Base-by-base conservation (phyloP, 2,329 filamentous ascomycete genomes). In the Aphanocladium album region DNA sequence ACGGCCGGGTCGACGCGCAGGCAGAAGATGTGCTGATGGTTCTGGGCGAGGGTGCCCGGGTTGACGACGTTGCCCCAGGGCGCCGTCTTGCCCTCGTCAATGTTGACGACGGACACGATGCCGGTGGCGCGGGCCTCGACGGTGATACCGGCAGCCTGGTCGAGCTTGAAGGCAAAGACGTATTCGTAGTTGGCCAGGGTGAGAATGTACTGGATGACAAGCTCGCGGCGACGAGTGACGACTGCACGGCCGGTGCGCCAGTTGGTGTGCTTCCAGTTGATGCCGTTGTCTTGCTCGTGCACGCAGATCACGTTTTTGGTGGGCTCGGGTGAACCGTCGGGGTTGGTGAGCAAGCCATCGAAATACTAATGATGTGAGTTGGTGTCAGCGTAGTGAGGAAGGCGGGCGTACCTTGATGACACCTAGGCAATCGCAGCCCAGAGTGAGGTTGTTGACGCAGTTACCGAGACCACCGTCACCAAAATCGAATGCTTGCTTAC, bases 401-500 rank as follows among this genome's bases (percentile, higher is more conserved):
- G 17, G 7, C 1, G 1, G 12, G 12, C 54, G 27, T 60, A 68
- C 70, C 65, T 73, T 74, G 69, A 89, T 89, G 1, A 83, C 77
- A 6, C 88, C 88, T 0, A 90, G 77, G 65, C 87, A 87, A 67
- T 89, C 87, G 61, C 87, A 89, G 8, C 87, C 87, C 1, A 89
- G 77, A 1, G 76, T 74, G 1, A 90, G 77, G 62, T 88, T 88
- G 70, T 90, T 90, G 21, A 86, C 84, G 54, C 80, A 84, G 63
- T 84, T 79, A 1, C 87, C 87, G 4, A 83, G 81, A 12, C 86
- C 87, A 27, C 83, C 85, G 60, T 89, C 85, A 1, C 88, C 88
- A 62, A 89, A 83, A 65, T 90, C 88, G 64, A 90, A 90, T 0
- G 87, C 88, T 17, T 84, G 82, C 68, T 90, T 90, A 23, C 86